phyloP scores from a whole-genome alignment of 2,329 filamentous ascomycete species.

The Aspergillus ochraceoroseus region DNA sequence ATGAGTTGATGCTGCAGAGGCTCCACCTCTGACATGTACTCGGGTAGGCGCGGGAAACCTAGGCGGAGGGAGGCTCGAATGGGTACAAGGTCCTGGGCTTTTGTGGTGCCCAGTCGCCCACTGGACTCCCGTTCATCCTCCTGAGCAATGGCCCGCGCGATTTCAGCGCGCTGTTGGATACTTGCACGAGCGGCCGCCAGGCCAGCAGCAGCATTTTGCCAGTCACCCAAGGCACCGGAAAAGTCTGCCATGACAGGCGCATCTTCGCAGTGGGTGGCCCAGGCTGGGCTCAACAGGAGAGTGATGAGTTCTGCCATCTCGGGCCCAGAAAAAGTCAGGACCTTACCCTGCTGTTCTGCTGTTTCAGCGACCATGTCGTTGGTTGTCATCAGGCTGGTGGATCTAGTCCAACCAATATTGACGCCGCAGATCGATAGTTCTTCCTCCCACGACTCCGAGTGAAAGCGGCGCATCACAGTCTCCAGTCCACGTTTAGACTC shows the following conservation, averaged over 20 bases:
- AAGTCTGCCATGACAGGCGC: conserved; percentile 1
- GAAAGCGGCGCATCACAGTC: not conserved
- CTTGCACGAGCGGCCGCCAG: not conserved
- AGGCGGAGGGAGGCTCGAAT: not conserved
- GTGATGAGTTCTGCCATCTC: conserved; percentile 7
- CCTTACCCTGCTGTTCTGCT: not conserved
- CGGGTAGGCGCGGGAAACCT: not conserved
- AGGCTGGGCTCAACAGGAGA: not conserved
- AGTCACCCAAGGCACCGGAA: not conserved
- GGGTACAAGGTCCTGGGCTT: not conserved
- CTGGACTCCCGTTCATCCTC: not conserved
- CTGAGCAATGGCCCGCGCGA: not conserved
- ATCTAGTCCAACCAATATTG: conserved; percentile 5
- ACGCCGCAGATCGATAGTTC: conserved; percentile 8
- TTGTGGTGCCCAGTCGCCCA: not conserved
- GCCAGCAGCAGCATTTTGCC: not conserved
- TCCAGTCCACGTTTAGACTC: conserved; percentile 8
- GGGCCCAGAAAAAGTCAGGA: conserved; percentile 1
- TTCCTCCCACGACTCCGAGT: conserved; percentile 3
- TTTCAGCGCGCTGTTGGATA: not conserved
- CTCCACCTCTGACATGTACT: too few relatives aligned
- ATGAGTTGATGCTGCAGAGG: not conserved
- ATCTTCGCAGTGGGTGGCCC: not conserved
- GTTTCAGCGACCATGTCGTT: conserved; percentile 6
- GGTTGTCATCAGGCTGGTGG: conserved; percentile 3